phyloP scores from a whole-genome alignment of 371 early-diverging fungal species.

The Apophysomyces sp. region DNA sequence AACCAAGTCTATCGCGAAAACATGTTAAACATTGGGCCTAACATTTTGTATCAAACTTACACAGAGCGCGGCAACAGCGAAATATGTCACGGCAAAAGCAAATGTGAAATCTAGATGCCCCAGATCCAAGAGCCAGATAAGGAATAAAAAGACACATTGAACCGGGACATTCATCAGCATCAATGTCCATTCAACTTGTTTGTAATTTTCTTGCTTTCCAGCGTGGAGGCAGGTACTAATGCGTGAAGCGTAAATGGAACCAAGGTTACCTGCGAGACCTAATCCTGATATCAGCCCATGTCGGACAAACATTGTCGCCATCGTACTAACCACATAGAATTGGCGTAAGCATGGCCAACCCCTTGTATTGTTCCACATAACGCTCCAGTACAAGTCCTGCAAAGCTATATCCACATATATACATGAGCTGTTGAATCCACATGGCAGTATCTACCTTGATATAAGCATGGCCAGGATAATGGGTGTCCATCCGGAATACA shows the following conservation, averaged over 20 bases:
- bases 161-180: constrained; percentile 75
- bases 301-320: background rate
- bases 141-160: constrained; percentile 65
- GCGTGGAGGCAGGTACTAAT: constrained; percentile 81
- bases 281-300: too few relatives aligned
- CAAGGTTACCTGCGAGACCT: constrained; percentile 75
- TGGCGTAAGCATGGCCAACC: constrained; percentile 76
- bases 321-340: constrained; percentile 62
- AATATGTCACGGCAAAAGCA: constrained; percentile 39
- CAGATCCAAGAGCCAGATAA: constrained; percentile 57
- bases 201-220: constrained; percentile 54
- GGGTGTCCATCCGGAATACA: constrained; percentile 82
- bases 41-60: constrained; percentile 31
- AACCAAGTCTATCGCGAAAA: constrained; percentile 30
- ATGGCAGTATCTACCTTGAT: constrained; percentile 47
- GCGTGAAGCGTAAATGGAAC: constrained; percentile 82
- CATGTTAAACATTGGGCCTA: background rate
- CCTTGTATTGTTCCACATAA: constrained; percentile 72
- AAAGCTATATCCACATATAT: constrained; percentile 34
- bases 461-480: constrained; percentile 79
- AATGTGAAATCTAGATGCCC: constrained; percentile 49
- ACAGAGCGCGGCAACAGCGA: constrained; percentile 38
- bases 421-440: background rate
- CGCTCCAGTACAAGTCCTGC: constrained; percentile 83
- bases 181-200: constrained; percentile 56